Evolutionary conservation across 805 yeast species (phyloP).

Genomic region (Naumovozyma castellii): DNA sequence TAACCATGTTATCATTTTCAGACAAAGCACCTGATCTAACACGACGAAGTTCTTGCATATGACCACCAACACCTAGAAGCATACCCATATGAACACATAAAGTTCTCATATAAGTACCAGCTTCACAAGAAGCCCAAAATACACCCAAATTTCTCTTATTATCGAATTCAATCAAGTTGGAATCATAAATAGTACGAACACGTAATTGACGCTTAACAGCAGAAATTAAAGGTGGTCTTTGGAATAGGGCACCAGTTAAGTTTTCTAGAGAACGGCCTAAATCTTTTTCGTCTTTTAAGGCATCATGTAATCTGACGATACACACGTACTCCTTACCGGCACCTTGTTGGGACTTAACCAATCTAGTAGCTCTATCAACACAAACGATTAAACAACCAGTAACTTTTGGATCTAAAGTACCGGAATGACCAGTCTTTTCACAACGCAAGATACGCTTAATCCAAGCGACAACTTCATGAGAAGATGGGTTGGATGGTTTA

Average conservation of each 20-base stretch:
- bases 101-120: constrained; percentile 99
- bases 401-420: constrained; percentile 97
- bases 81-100: constrained; percentile 97
- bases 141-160: constrained; percentile 94
- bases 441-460: constrained; percentile 88
- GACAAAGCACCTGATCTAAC: constrained; percentile 94
- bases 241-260: constrained; percentile 96
- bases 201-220: constrained; percentile 98
- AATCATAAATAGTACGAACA: constrained; percentile 95
- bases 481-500: constrained; percentile 96
- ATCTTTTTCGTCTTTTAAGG: constrained; percentile 81
- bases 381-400: constrained; percentile 98
- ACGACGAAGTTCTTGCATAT: constrained; percentile 99
- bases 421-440: constrained; percentile 98
- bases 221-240: constrained; percentile 97
- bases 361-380: constrained; percentile 94
- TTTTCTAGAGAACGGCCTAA: constrained; percentile 82
- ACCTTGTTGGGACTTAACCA: constrained; percentile 98
- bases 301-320: constrained; percentile 91
- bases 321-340: constrained; percentile 99
- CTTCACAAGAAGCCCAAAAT: constrained; percentile 99
- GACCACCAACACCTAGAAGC: constrained; percentile 98
- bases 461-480: constrained; percentile 99
- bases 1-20: constrained; percentile 85
- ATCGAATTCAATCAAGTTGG: constrained; percentile 87